Evolutionary conservation across 352 stramenopile species (phyloP), one percentile per base, ranked within the genome.

Genomic region (Phytophthora agathidicida): DNA sequence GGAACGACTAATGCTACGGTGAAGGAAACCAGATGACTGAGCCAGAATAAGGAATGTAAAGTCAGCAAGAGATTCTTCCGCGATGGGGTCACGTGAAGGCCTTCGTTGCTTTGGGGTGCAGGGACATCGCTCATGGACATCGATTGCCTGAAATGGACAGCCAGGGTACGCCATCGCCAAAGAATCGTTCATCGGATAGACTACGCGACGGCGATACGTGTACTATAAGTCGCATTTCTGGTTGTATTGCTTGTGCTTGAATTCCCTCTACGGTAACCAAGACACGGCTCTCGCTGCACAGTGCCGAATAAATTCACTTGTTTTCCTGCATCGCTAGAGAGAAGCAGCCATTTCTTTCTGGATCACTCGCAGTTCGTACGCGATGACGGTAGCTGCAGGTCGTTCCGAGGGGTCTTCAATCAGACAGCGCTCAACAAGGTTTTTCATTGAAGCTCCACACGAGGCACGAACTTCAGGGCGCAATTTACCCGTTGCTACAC

Each of bases 401-500:
- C 60, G 36, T 6, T 68, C n/a, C 5, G 23, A 4, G 17, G 60
- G 60, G 39, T 64, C 27, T 49, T 64, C 52, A 2, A 46, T 24
- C 7, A 68, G 14, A 41, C 60, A 68, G 3, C 60, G 45, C 17
- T 59, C 28, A 13, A 68, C 37, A n/a, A 68, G 33, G 14, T 13
- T 38, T 39, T 35, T 38, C 45, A 68, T 32, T 16, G 37, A 55
- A 16, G 23, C 17, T 9, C 30, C 41, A 35, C 60, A 68, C 23
- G 52, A 51, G 7, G 44, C 44, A 17, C 60, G 36, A 22, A 64
- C 32, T 31, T 68, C 13, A 3, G 60, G 61, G 5, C 31, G 39
- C 27, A 87, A 47, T n/a, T 70, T 52, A 13, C 77, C 77, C 11
- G 59, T 65, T 27, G 77, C 64, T 1, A 85, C 77, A 23, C 57